Evolutionary conservation across 192 early-diverging fungal genomes (phyloP).

Genomic region (Podila epicladia): DNA sequence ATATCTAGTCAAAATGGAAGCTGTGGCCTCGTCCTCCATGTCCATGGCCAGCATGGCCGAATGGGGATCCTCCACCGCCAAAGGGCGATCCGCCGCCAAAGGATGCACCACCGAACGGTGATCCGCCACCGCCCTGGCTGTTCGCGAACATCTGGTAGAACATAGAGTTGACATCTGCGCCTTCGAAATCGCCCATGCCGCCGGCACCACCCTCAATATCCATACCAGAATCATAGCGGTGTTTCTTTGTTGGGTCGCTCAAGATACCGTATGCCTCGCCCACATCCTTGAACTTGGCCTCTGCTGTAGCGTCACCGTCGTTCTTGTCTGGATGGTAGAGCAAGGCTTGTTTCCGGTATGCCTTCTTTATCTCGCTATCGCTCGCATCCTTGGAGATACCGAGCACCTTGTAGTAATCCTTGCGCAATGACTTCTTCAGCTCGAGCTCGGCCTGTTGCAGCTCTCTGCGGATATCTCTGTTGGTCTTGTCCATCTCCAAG

Average conservation of each 20-base stretch:
- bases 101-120: slow-evolving; percentile 40
- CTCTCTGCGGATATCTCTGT: slow-evolving; percentile 56
- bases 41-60: slow-evolving; percentile 9
- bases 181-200: slow-evolving; percentile 46
- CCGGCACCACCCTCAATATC: slow-evolving; percentile 75
- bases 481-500: slow-evolving; percentile 65
- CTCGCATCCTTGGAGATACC: slow-evolving; percentile 76
- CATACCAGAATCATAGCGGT: slow-evolving; percentile 81
- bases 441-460: slow-evolving; percentile 69
- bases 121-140: slow-evolving; percentile 42
- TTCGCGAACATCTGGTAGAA: slow-evolving; percentile 64
- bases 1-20: slow-evolving; percentile 58
- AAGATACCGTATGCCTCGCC: slow-evolving; percentile 83
- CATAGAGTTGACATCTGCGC: slow-evolving; percentile 69
- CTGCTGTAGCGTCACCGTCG: slow-evolving; percentile 70
- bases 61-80: slow-evolving; percentile 10
- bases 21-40: slow-evolving; percentile 25
- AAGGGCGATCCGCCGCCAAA: slow-evolving; percentile 21
- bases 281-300: slow-evolving; percentile 86
- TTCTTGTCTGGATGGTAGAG: slow-evolving; percentile 95
- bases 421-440: slow-evolving; percentile 80
- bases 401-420: slow-evolving; percentile 97
- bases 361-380: slow-evolving; percentile 86
- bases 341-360: slow-evolving; percentile 86
- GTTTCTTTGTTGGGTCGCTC: slow-evolving; percentile 83